These are phyloP conservation scores for Capsicum chinense DNA, from an alignment of 257 asterid genomes.

Conservation along the genomic window DNA sequence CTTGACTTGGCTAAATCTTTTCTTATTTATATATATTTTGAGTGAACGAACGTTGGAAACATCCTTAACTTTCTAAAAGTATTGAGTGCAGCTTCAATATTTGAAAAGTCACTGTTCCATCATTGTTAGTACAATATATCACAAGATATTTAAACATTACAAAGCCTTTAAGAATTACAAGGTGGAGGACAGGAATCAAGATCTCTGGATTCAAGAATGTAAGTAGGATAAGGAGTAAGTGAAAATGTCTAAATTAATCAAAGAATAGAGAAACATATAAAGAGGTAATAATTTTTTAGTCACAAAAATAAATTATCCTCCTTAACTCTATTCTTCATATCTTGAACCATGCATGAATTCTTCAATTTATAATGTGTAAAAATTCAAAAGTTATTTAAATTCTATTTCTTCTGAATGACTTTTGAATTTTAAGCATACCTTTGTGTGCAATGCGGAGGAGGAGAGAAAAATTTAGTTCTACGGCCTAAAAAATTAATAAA, in stretches of 20 bases:
- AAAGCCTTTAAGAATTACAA: neutral
- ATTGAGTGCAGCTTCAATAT: neutral
- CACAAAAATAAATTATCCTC: slow-evolving; percentile 11
- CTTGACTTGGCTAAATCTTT: neutral
- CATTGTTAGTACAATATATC: neutral
- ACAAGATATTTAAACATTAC: slow-evolving; percentile 9
- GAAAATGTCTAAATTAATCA: neutral
- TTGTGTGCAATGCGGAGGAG: too few species aligned
- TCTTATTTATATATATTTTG: neutral
- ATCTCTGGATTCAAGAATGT: neutral
- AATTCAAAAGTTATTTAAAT: too few species aligned
- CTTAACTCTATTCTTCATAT: neutral
- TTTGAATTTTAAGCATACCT: too few species aligned
- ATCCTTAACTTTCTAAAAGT: neutral
- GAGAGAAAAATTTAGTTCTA: too few species aligned
- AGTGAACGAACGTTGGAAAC: neutral
- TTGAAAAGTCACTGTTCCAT: slow-evolving; percentile 28
- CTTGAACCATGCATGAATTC: neutral
- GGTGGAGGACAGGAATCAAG: neutral
- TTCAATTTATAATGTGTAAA: too few species aligned
- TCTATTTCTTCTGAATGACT: too few species aligned
- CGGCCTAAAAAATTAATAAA: too few species aligned
- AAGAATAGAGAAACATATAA: neutral
- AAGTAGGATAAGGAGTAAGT: neutral
- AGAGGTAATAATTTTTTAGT: neutral